Conservation (phyloP, 2,329 filamentous ascomycete genomes). For the Aspergillus melleus region DNA sequence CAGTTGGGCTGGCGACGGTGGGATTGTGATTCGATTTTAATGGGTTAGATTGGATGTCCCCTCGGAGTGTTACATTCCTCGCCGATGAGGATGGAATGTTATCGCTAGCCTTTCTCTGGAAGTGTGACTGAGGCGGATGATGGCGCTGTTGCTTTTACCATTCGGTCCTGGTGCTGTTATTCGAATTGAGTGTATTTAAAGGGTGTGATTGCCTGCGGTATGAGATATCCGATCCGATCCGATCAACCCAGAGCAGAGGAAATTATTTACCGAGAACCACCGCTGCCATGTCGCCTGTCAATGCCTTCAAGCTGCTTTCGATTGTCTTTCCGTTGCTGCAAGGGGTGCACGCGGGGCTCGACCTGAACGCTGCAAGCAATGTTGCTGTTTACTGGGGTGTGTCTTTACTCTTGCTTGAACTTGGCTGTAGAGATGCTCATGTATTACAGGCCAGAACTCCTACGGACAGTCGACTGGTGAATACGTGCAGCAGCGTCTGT, state of each 20-base stretch:
- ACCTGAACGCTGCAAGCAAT: slow-evolving; percentile 38
- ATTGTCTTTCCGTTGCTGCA: background rate
- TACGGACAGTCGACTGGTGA: slow-evolving; percentile 41
- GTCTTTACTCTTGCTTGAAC: background rate
- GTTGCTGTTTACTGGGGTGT: slow-evolving; percentile 66
- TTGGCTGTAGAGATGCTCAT: background rate
- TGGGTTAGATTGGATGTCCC: background rate
- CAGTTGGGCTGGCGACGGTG: background rate
- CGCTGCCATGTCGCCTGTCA: background rate
- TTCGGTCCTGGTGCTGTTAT: background rate
- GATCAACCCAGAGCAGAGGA: background rate
- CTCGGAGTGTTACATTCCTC: background rate
- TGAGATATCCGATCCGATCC: background rate
- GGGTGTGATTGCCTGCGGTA: background rate
- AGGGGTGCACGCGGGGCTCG: background rate
- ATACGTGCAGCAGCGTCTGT: slow-evolving; percentile 55
- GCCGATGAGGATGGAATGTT: background rate
- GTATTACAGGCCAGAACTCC: slow-evolving; percentile 59
- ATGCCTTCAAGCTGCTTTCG: background rate
- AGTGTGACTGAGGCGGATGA: background rate
- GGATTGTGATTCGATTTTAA: background rate
- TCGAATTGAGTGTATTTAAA: background rate
- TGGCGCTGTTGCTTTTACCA: background rate
- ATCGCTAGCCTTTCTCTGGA: background rate
- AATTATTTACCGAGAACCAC: background rate